Conservation (phyloP, 164 flowering plant genomes). For the Vitis cinerea region DNA sequence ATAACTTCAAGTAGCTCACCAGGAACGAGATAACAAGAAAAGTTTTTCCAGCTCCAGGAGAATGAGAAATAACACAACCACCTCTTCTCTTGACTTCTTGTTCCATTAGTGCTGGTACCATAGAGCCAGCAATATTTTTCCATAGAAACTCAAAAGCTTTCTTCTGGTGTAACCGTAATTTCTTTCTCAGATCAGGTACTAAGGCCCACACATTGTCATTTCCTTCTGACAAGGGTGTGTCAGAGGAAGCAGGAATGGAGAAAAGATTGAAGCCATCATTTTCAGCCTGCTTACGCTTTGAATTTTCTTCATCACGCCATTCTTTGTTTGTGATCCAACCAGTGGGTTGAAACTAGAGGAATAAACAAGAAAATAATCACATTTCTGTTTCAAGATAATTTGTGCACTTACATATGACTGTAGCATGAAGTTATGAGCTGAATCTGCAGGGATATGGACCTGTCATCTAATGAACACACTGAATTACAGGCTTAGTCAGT, state of each 20-base stretch:
- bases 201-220: constrained; percentile 72
- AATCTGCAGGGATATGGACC: neutral
- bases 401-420: neutral
- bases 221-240: constrained; percentile 26
- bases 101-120: constrained; percentile 61
- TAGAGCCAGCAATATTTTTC: constrained; percentile 79
- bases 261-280: constrained; percentile 29
- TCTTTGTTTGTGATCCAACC: constrained; percentile 29
- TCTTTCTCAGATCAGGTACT: constrained; percentile 62
- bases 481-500: neutral
- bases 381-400: neutral
- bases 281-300: constrained; percentile 20
- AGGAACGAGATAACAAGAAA: constrained; percentile 85
- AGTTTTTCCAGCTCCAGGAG: constrained; percentile 97
- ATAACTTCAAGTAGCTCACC: constrained; percentile 76
- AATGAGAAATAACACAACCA: constrained; percentile 91
- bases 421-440: neutral
- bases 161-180: constrained; percentile 73
- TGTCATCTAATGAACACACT: neutral
- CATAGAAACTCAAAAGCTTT: constrained; percentile 92
- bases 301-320: constrained; percentile 22
- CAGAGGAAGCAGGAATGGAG: constrained; percentile 22
- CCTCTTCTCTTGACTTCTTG: constrained; percentile 38
- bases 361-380: constrained; percentile 1
- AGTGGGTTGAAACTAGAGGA: constrained; percentile 36